Percentiles rank a stretch among this genome's conserved stretches.
These are phyloP conservation scores for Xerocomus brunneocitrinus DNA, from an alignment of 768 basidiomycete genomes.

Conservation along the genomic window DNA sequence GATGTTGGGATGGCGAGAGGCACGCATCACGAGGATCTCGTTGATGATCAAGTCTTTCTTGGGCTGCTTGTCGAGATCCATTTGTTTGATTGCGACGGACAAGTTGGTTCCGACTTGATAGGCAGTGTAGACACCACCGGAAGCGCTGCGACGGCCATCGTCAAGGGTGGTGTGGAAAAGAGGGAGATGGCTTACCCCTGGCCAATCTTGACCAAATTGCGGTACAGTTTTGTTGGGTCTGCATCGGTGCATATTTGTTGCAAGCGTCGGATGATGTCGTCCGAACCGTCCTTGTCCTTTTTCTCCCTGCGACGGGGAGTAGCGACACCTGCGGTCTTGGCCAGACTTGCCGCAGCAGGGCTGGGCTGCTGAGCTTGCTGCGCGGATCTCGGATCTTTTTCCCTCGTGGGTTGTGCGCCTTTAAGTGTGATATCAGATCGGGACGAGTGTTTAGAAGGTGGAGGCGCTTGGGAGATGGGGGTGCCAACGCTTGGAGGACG, in stretches of 20 bases:
- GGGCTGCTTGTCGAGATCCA: constrained; percentile 99
- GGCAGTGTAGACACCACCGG: constrained; percentile 96
- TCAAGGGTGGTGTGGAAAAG: not conserved
- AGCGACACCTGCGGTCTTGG: constrained; percentile 66
- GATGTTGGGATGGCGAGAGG: constrained; percentile 95
- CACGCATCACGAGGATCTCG: constrained; percentile 98
- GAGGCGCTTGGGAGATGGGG: constrained; percentile 23
- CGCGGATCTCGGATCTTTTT: constrained; percentile 33
- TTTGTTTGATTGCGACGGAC: constrained; percentile 98
- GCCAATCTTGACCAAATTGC: constrained; percentile 93
- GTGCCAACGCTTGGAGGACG: constrained; percentile 44
- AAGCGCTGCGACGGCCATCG: constrained; percentile 55
- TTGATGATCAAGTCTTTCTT: constrained; percentile 99
- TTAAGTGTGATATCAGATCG: constrained; percentile 55
- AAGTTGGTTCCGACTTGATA: constrained; percentile 95
- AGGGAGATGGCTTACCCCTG: constrained; percentile 67
- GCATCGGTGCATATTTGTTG: constrained; percentile 96
- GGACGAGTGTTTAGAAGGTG: constrained; percentile 46
- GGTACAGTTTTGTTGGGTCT: constrained; percentile 90
- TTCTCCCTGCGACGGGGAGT: constrained; percentile 86
- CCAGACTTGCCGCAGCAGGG: constrained; percentile 59
- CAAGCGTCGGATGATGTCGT: constrained; percentile 87
- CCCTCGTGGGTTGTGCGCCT: constrained; percentile 31
- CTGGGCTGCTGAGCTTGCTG: constrained; percentile 48
- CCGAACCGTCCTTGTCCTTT: constrained; percentile 73